Conservation (phyloP, 2,329 filamentous ascomycete genomes). For the Venturia carpophila region DNA sequence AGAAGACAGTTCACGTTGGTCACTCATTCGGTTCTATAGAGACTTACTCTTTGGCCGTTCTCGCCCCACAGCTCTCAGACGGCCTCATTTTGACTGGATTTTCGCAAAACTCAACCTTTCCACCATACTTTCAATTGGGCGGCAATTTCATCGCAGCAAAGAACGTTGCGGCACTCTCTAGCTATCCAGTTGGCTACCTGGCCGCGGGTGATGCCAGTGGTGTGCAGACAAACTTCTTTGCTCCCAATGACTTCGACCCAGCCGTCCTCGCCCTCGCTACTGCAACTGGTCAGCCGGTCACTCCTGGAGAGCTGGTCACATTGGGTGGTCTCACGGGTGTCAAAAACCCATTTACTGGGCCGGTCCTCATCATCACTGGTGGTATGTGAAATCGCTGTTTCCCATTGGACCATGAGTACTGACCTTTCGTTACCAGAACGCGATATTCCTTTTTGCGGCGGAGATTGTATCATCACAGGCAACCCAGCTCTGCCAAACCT, state of each 20-base stretch:
- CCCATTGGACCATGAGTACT: not conserved
- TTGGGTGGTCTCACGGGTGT: not conserved
- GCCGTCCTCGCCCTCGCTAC: not conserved
- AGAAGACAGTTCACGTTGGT: constrained; percentile 50
- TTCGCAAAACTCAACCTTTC: constrained; percentile 41
- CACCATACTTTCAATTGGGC: constrained; percentile 28
- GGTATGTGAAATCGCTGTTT: not conserved
- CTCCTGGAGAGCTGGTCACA: constrained; percentile 13
- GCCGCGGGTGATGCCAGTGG: not conserved
- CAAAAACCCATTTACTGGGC: not conserved
- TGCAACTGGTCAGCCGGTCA: constrained; percentile 12
- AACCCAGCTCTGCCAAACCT: constrained; percentile 4
- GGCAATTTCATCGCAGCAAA: constrained; percentile 29
- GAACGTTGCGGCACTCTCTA: not conserved
- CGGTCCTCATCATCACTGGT: constrained; percentile 4
- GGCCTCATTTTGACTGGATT: constrained; percentile 56
- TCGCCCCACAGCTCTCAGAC: constrained; percentile 47
- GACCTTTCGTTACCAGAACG: not conserved
- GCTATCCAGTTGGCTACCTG: constrained; percentile 12
- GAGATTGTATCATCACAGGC: constrained; percentile 10
- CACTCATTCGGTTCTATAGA: constrained; percentile 57
- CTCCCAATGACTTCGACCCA: constrained; percentile 12
- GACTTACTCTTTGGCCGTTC: constrained; percentile 47
- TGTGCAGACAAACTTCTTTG: constrained; percentile 12
- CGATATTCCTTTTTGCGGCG: constrained; percentile 30